Evolutionary conservation across 495 filamentous ascomycete genomes (phyloP).

Genomic region (Annulohypoxylon nitens): DNA sequence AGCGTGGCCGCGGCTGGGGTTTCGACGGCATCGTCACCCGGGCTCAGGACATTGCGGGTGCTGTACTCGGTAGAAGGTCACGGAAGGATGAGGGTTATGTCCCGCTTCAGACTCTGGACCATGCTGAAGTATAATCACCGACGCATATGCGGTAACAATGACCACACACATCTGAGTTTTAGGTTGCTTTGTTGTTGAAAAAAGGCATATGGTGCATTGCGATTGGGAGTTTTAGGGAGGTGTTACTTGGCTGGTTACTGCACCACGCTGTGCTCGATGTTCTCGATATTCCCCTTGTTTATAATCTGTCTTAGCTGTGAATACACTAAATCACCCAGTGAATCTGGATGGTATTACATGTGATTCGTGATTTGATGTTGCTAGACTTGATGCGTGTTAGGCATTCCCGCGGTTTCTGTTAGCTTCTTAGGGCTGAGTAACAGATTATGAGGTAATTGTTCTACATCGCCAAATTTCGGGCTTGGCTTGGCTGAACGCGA

Average conservation of each 20-base stretch:
- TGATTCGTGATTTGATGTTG: not conserved
- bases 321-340: constrained; percentile 19
- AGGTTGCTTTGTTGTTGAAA: constrained; percentile 8
- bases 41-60: constrained; percentile 54
- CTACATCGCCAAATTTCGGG: not conserved
- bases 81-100: constrained; percentile 70
- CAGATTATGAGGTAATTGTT: not conserved
- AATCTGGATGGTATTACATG: not conserved
- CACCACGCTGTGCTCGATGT: constrained; percentile 14
- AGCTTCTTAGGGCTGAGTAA: not conserved
- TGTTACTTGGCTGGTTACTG: not conserved
- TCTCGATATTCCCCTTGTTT: constrained; percentile 36
- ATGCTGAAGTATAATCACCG: constrained; percentile 40
- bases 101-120: constrained; percentile 65
- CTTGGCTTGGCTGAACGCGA: constrained; percentile 21
- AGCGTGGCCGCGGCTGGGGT: constrained; percentile 62
- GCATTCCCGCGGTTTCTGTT: not conserved
- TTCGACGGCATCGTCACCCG: constrained; percentile 55
- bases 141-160: constrained; percentile 10
- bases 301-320: constrained; percentile 19
- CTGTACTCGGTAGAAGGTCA: constrained; percentile 52
- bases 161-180: not conserved
- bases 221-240: constrained; percentile 26
- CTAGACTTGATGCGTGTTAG: constrained; percentile 11
- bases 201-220: constrained; percentile 27